These are phyloP conservation scores for Alternaria ethzedia DNA, from an alignment of 2,329 filamentous ascomycete species.

Conservation along the genomic window DNA sequence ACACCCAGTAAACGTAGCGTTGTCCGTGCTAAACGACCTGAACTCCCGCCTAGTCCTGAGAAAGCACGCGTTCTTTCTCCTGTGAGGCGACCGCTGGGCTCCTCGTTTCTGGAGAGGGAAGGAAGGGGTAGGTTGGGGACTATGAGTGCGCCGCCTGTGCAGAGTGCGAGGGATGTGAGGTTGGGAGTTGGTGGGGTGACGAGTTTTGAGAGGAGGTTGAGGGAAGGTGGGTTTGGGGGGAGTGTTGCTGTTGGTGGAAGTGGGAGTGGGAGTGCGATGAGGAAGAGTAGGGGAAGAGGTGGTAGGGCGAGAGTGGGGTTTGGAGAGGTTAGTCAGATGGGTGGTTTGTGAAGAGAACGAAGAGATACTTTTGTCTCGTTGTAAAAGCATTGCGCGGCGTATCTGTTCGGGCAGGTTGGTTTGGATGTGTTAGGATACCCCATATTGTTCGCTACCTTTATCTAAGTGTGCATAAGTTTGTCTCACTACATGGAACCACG, in stretches of 20 bases:
- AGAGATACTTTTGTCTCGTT: too few relatives aligned
- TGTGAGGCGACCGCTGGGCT: not conserved
- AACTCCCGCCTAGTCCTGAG: conserved; percentile 34
- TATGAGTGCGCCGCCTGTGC: conserved; percentile 41
- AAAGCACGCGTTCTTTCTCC: conserved; percentile 20
- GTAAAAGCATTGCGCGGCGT: not conserved
- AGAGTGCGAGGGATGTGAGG: not conserved
- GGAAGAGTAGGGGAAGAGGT: not conserved
- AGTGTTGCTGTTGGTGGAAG: conserved; percentile 11
- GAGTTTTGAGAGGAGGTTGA: conserved; percentile 42
- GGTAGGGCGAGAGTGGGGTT: conserved; percentile 4
- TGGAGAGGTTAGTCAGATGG: conserved; percentile 13
- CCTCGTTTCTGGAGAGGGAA: not conserved
- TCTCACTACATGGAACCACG: not conserved
- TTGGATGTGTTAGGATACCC: conserved; percentile 7
- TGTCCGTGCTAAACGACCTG: conserved; percentile 41
- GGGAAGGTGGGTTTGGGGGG: conserved; percentile 37
- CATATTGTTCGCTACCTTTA: not conserved
- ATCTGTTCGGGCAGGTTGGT: not conserved
- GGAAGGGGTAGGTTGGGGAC: conserved; percentile 13
- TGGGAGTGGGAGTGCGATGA: not conserved
- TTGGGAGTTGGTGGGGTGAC: conserved; percentile 26
- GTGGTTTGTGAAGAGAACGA: not conserved
- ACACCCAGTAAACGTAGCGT: conserved; percentile 54
- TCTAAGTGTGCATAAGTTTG: not conserved